Conservation (phyloP, 176 grass and related monocot species). For the Carex littledalei region DNA sequence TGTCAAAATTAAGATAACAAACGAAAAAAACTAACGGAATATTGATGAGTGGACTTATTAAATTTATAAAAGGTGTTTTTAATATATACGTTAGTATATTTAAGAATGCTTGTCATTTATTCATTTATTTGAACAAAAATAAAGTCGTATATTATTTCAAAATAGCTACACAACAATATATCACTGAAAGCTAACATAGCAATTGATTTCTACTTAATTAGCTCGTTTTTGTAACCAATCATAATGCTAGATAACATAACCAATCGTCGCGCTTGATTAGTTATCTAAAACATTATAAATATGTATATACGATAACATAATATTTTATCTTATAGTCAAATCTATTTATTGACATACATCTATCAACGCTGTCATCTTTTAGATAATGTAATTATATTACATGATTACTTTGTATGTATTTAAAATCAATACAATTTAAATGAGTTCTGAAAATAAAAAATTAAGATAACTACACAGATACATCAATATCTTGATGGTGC, state of each 20-base stretch:
- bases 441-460: not conserved
- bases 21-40: not conserved
- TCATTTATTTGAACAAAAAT: not conserved
- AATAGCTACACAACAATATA: not conserved
- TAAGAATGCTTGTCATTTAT: not conserved
- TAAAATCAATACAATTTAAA: not conserved
- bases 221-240: not conserved
- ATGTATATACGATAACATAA: not conserved
- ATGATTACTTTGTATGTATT: not conserved
- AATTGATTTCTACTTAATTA: not conserved
- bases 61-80: not conserved
- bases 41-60: not conserved
- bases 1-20: not conserved
- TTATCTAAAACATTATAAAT: not conserved
- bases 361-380: not conserved
- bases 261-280: not conserved
- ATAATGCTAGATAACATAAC: too few species aligned
- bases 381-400: not conserved
- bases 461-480: not conserved
- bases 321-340: not conserved
- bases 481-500: not conserved
- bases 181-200: too few species aligned
- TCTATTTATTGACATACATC: not conserved
- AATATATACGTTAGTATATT: not conserved
- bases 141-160: not conserved